Conservation (phyloP, 1,139 yeast species). For the Yamadazyma diospyri region DNA sequence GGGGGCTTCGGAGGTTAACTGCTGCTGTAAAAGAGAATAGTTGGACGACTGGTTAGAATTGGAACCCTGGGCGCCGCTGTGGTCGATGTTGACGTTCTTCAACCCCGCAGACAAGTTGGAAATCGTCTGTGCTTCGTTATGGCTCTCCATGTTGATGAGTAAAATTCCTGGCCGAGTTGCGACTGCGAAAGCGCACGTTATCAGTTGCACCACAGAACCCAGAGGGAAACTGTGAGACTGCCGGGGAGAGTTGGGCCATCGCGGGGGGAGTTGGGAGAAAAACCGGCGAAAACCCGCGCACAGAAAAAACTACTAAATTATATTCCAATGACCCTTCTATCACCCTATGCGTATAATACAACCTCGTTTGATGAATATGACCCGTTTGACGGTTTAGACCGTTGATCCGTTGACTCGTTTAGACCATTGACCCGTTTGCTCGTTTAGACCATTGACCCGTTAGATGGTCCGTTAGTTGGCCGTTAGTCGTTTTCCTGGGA, state of each 20-base stretch:
- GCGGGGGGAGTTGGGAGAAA: too few species aligned
- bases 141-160: constrained; percentile 5
- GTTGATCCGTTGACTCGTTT: too few species aligned
- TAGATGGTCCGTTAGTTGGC: too few species aligned
- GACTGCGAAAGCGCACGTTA: not conserved
- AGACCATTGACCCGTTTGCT: too few species aligned
- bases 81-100: constrained; percentile 42
- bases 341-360: constrained; percentile 9
- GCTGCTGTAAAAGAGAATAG: constrained; percentile 10
- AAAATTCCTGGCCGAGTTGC: not conserved
- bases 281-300: too few species aligned
- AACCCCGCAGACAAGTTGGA: constrained; percentile 52
- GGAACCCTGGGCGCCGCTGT: not conserved
- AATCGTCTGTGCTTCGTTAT: constrained; percentile 22
- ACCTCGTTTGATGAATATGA: constrained; percentile 5
- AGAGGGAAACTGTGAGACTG: not conserved
- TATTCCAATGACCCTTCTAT: constrained; percentile 8
- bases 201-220: not conserved
- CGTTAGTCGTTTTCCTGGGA: constrained; percentile 1
- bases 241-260: too few species aligned
- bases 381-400: too few species aligned
- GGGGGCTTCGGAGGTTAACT: constrained; percentile 17
- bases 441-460: too few species aligned
- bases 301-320: constrained; percentile 2
- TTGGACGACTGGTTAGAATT: not conserved